Evolutionary conservation across 805 yeast species (phyloP), one percentile per base, ranked within the genome.

Genomic region (Starmerella potacharoeniae): DNA sequence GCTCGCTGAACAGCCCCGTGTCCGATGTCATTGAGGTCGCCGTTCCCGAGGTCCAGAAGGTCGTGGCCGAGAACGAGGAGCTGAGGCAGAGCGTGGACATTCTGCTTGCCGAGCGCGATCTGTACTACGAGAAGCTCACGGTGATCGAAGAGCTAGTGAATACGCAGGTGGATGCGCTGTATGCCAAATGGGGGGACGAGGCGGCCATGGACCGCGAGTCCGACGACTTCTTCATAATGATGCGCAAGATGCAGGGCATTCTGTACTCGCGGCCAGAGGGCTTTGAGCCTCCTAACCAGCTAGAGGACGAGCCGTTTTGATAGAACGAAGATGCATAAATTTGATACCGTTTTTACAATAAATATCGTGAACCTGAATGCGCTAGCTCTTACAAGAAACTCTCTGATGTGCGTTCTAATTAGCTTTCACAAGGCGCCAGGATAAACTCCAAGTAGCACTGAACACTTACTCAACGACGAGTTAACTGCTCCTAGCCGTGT

Each of bases 81-180:
- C 69, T 75, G 13, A 70, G 69, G n/a, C 71, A 74, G 5, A 88
- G 86, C 56, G 73, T 77, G 28, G 79, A 83, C 13, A 77, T 83
- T 22, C 85, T 82, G 49, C 79, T 82, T 13, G 71, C 87, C 50
- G 75, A 93, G 67, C 79, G 97, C 59, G 85, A 86, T 68, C 88
- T 91, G 65, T 93, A 93, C 68, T 91, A 86, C 71, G 82, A 84
- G 64, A 93, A 91, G 70, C 73, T 93, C 52, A 77, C 96, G 59
- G 95, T 86, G 56, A 86, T 93, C 54, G 98, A 93, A 69, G 80
- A 87, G 31, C 70, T 90, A 48, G 78, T 84, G 30, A 88, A 84
- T 64, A 77, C 82, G 29, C 75, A 81, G 10, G 76, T 74, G 51
- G 84, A 81, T 52, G 69, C 76, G 47, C 66, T 78, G 49, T 71